Base-by-base conservation (phyloP, 1,284 basidiomycete species). In the Volvariella volvacea region DNA sequence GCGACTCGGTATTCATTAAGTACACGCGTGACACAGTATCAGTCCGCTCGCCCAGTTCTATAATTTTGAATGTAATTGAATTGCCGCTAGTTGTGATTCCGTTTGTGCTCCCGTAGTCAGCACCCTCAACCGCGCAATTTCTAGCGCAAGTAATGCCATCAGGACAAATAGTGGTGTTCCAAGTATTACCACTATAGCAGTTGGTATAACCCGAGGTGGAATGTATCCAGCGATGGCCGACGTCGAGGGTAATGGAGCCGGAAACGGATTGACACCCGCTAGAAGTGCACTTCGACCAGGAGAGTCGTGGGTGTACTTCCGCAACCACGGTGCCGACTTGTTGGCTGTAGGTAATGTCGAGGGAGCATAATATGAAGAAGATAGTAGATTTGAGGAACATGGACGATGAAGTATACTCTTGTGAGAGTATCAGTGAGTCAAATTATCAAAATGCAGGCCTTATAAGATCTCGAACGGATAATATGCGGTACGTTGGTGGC, bases 81-180 rank as follows among this genome's bases (percentile, higher is more conserved):
- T 68, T 63, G 48, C 70, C 71, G 47, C 51, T 58, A 31, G 71
- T 59, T 32, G 65, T 69, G 58, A 75, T 63, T 47, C 67, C 67
- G 47, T 68, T 67, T 17, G 64, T 67, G 37, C 54, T 64, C 19
- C 55, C 21, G 58, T 78, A 76, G 56, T 74, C 71, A 4, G 73
- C 74, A 45, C 75, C 75, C 46, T 78, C 75, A 48, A 78, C 55
- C 4, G 73, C 75, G 51, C 75, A 78, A 62, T 73, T 72, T n/a
- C 55, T 49, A 6, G 67, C 66, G 56, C 72, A 74, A 33, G 68
- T 70, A 4, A 50, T 52, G 8, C 55, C 53, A 50, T 72, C 67
- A 19, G 73, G 66, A 54, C 74, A 76, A 36, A 73, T 52, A 4
- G 63, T 54, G 2, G 63, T 48, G 53, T 75, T 64, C 70, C 70